These are phyloP conservation scores for Trichomonas vaginalis DNA, from an alignment of 208 protist genomes.

Conservation along the genomic window DNA sequence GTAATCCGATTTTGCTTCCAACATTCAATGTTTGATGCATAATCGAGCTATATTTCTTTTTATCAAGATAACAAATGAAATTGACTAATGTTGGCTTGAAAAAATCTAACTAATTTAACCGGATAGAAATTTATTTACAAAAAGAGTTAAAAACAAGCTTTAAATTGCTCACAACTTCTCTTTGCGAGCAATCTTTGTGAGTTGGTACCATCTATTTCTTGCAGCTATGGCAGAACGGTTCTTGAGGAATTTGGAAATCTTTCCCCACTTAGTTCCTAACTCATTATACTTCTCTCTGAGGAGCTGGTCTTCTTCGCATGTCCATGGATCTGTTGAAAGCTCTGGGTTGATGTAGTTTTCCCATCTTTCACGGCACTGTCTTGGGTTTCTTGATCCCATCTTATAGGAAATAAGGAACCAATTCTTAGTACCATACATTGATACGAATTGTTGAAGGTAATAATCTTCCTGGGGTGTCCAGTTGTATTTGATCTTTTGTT, in stretches of 20 bases:
- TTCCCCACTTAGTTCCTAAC: neutral
- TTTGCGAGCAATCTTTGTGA: neutral
- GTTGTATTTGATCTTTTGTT: neutral
- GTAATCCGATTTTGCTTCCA: too few relatives aligned
- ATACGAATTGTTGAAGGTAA: neutral
- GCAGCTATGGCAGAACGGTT: neutral
- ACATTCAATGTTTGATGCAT: too few relatives aligned
- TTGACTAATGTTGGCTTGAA: too few relatives aligned
- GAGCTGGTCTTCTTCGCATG: neutral
- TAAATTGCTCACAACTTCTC: neutral
- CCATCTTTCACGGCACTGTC: neutral
- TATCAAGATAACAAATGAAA: too few relatives aligned
- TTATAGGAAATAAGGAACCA: neutral
- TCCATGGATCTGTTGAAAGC: neutral
- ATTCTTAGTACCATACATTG: neutral
- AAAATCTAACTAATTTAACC: too few relatives aligned
- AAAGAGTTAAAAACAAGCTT: neutral
- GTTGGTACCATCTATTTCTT: neutral
- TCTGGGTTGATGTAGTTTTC: neutral
- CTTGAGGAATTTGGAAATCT: neutral
- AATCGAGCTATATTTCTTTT: too few relatives aligned
- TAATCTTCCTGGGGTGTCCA: neutral
- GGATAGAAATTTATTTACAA: neutral
- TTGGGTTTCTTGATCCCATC: neutral
- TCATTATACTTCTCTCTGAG: neutral